These are phyloP conservation scores for Neohortaea acidophila DNA, from an alignment of 495 filamentous ascomycete species.

Conservation along the genomic window DNA sequence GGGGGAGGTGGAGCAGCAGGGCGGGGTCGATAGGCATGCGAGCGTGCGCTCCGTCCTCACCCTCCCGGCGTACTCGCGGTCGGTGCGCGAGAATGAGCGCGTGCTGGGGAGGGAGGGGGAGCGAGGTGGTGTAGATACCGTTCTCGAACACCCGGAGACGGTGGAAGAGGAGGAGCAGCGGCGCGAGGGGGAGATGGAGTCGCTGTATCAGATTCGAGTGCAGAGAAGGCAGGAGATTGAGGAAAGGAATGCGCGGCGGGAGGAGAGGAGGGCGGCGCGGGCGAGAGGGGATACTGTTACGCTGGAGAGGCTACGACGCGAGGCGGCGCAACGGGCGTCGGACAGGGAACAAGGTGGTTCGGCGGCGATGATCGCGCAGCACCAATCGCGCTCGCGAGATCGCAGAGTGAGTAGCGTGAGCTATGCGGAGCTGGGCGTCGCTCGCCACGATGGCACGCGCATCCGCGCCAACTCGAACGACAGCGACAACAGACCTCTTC, in stretches of 20 bases:
- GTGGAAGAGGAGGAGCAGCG: constrained; percentile 58
- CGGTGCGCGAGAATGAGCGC: constrained; percentile 58
- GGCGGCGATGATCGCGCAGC: constrained; percentile 41
- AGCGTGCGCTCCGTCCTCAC: constrained; percentile 87
- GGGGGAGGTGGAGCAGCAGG: constrained; percentile 3
- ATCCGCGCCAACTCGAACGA: constrained; percentile 68
- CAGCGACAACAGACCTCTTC: constrained; percentile 57
- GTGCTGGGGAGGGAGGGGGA: constrained; percentile 81
- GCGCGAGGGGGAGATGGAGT: constrained; percentile 86
- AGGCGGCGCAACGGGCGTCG: constrained; percentile 24
- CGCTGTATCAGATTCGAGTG: constrained; percentile 75
- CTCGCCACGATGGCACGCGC: constrained; percentile 75
- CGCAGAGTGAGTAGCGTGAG: constrained; percentile 66
- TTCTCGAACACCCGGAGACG: constrained; percentile 70
- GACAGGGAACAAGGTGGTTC: constrained; percentile 8
- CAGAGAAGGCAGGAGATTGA: constrained; percentile 59
- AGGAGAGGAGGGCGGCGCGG: constrained; percentile 50
- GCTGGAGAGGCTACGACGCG: constrained; percentile 42
- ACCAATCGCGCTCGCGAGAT: constrained; percentile 51
- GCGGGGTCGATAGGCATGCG: constrained; percentile 60
- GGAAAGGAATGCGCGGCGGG: constrained; percentile 60
- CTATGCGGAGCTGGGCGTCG: constrained; percentile 75
- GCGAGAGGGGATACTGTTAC: constrained; percentile 49
- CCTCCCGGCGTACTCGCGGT: constrained; percentile 60
- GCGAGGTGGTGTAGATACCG: constrained; percentile 77